Conservation (phyloP, 345 rosid species). For the Citrus hindsii region DNA sequence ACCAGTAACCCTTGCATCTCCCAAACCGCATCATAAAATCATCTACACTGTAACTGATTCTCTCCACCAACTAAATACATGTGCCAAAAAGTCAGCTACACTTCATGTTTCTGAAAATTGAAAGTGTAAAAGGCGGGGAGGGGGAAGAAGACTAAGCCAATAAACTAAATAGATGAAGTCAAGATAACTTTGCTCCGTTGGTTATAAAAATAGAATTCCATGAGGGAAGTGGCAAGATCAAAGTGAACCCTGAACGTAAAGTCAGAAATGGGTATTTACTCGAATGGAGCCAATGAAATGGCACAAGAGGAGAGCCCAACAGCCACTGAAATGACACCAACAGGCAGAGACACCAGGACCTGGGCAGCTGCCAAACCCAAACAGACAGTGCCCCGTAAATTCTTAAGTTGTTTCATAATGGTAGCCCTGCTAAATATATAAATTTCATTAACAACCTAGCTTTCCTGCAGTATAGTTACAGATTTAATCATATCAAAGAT, state of each 20-base stretch:
- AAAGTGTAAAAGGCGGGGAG: background rate
- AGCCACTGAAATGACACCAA: background rate
- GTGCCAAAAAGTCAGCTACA: background rate
- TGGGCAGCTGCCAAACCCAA: background rate
- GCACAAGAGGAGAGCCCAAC: background rate
- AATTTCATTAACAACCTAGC: background rate
- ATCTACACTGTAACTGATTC: background rate
- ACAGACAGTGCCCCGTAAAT: background rate
- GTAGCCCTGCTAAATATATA: background rate
- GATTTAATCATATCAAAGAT: background rate
- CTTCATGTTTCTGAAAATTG: background rate
- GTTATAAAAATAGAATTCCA: background rate
- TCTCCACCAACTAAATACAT: background rate
- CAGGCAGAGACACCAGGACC: background rate
- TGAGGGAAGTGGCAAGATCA: too few species aligned
- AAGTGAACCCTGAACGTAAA: background rate
- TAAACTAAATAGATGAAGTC: background rate
- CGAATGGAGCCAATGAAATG: background rate
- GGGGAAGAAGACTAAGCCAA: too few species aligned
- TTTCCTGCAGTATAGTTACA: background rate
- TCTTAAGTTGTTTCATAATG: background rate
- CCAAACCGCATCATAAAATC: background rate
- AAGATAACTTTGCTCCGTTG: background rate
- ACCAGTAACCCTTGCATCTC: background rate
- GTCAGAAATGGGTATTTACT: background rate